Conservation (phyloP, 805 yeast species). For the Kregervanrija fluxuum region DNA sequence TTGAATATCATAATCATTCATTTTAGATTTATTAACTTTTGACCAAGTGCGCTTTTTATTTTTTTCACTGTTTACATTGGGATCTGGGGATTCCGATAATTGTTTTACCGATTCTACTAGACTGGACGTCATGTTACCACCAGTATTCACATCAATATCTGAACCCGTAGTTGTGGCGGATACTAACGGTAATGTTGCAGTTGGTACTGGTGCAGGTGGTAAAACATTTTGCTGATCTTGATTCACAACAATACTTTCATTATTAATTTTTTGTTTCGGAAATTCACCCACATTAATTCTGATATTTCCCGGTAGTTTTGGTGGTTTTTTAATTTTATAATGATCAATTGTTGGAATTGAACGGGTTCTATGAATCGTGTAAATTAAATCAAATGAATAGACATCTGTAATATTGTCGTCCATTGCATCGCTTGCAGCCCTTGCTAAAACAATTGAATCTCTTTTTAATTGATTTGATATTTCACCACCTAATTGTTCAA, state of each 20-base stretch:
- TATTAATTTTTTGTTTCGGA: slow-evolving; percentile 5
- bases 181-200: not conserved
- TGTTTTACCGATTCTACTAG: not conserved
- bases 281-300: slow-evolving; percentile 20
- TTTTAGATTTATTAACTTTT: not conserved
- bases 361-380: slow-evolving; percentile 15
- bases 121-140: no score
- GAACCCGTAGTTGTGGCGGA: not conserved
- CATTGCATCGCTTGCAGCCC: slow-evolving; percentile 12
- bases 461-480: slow-evolving; percentile 6
- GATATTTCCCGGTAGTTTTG: slow-evolving; percentile 17
- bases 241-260: not conserved
- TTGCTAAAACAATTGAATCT: slow-evolving; percentile 13
- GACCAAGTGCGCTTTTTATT: not conserved
- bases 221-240: not conserved
- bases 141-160: not conserved
- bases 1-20: not conserved
- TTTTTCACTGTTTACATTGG: not conserved
- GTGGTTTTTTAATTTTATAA: slow-evolving; percentile 17
- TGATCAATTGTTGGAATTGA: slow-evolving; percentile 12
- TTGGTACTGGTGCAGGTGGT: not conserved
- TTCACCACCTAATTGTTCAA: slow-evolving; percentile 19
- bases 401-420: slow-evolving; percentile 13
- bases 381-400: slow-evolving; percentile 18
- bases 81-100: not conserved